Evolutionary conservation across 1,284 basidiomycete species (phyloP).

Genomic region (Coniferiporia sulphurascens): DNA sequence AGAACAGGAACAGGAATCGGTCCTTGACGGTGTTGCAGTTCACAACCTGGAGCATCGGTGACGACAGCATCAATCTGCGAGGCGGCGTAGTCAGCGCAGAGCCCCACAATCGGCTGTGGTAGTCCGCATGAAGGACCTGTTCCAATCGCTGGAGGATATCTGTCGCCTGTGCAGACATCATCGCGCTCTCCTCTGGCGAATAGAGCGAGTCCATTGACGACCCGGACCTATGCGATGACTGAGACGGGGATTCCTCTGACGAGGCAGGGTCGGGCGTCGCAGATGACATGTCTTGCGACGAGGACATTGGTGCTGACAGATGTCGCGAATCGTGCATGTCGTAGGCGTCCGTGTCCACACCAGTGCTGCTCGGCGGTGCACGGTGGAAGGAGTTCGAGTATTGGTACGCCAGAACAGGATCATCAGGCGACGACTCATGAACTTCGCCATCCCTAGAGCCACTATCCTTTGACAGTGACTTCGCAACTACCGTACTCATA

Average conservation of each 20-base stretch:
- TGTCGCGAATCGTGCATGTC: constrained; percentile 13
- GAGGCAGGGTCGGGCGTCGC: constrained; percentile 70
- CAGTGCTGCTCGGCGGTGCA: not conserved
- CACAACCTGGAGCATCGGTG: constrained; percentile 90
- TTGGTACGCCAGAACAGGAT: constrained; percentile 14
- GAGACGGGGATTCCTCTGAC: constrained; percentile 49
- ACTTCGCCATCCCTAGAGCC: constrained; percentile 9
- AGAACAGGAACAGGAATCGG: constrained; percentile 93
- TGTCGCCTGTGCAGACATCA: constrained; percentile 31
- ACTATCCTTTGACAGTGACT: constrained; percentile 4
- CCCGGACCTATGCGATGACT: constrained; percentile 33
- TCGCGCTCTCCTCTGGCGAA: constrained; percentile 36
- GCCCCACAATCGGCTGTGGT: constrained; percentile 56
- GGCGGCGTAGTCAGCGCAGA: constrained; percentile 78
- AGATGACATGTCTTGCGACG: constrained; percentile 53
- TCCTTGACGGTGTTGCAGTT: constrained; percentile 94
- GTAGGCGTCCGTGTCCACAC: not conserved
- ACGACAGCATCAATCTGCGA: constrained; percentile 77
- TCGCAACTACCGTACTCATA: constrained; percentile 5
- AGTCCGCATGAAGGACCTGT: constrained; percentile 57
- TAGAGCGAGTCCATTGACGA: constrained; percentile 18
- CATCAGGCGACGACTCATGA: constrained; percentile 17
- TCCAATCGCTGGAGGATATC: constrained; percentile 63
- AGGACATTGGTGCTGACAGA: constrained; percentile 36
- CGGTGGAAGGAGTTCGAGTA: constrained; percentile 6